phyloP scores from a whole-genome alignment of 176 grass and related monocot genomes.

The Ananas comosus region DNA sequence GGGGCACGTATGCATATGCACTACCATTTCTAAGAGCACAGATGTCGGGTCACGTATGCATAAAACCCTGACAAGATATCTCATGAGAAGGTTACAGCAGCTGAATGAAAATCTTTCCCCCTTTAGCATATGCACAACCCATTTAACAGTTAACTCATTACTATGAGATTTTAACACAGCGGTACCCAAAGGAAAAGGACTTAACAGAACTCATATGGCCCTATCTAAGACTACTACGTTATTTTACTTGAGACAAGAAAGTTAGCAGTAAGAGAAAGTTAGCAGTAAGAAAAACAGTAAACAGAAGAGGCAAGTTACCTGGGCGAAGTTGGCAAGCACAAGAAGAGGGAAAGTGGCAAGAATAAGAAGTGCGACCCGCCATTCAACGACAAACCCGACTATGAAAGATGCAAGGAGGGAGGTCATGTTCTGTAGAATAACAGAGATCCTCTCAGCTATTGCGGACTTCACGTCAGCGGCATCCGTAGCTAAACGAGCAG shows the following conservation, averaged over 20 bases:
- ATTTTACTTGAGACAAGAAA: neutral
- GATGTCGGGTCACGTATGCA: no score
- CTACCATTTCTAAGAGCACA: no score
- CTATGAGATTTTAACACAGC: no score
- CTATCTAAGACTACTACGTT: no score
- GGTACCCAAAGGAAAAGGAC: no score
- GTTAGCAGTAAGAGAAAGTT: neutral
- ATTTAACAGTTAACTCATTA: no score
- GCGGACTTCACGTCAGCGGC: constrained; percentile 57
- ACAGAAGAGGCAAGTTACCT: constrained; percentile 33
- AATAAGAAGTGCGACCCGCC: constrained; percentile 66
- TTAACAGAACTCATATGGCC: no score
- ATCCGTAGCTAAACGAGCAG: constrained; percentile 41
- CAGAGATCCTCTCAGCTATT: constrained; percentile 61
- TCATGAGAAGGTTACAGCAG: no score
- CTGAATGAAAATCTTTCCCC: no score
- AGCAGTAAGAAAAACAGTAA: neutral
- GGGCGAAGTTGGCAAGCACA: constrained; percentile 72
- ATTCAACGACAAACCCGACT: constrained; percentile 60
- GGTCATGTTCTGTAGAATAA: constrained; percentile 76
- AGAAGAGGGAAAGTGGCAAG: constrained; percentile 65
- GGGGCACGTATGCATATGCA: no score
- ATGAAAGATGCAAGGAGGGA: constrained; percentile 65
- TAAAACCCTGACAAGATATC: no score
- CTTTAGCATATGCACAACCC: no score